phyloP scores from a whole-genome alignment of 179 eudicot genomes.

The Camellia oleifera region DNA sequence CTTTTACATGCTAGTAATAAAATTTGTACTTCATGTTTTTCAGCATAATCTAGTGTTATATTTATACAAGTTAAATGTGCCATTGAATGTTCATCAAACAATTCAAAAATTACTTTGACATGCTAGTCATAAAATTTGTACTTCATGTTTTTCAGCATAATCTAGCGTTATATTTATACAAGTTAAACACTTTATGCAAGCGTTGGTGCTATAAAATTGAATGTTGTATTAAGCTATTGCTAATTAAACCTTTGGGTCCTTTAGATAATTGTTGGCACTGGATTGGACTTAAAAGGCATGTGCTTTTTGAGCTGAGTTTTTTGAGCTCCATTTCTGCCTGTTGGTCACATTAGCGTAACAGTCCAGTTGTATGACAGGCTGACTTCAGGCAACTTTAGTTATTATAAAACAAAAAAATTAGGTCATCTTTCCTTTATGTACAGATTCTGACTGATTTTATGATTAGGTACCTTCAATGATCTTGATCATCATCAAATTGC shows the following conservation, averaged over 20 bases:
- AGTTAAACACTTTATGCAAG: neutral
- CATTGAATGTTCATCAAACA: neutral
- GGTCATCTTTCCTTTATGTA: neutral
- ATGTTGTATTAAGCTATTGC: neutral
- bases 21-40: neutral
- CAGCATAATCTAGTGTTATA: neutral
- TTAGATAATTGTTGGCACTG: neutral
- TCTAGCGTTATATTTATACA: neutral
- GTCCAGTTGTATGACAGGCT: too few relatives aligned
- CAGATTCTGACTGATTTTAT: slow-evolving; percentile 11
- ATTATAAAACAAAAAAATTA: neutral
- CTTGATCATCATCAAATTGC: slow-evolving; percentile 98
- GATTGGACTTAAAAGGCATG: neutral
- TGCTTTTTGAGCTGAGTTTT: neutral
- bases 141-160: neutral
- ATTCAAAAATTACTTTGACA: neutral
- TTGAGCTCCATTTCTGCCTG: neutral
- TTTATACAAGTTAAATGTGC: neutral
- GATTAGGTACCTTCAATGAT: slow-evolving; percentile 93
- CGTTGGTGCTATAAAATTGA: neutral
- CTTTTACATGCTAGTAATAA: neutral
- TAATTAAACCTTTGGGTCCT: neutral
- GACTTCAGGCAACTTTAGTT: neutral
- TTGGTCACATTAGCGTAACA: neutral
- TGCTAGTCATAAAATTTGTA: neutral